Evolutionary conservation across 169 alveolate genomes (phyloP).

Genomic region (Eimeria sp.): DNA sequence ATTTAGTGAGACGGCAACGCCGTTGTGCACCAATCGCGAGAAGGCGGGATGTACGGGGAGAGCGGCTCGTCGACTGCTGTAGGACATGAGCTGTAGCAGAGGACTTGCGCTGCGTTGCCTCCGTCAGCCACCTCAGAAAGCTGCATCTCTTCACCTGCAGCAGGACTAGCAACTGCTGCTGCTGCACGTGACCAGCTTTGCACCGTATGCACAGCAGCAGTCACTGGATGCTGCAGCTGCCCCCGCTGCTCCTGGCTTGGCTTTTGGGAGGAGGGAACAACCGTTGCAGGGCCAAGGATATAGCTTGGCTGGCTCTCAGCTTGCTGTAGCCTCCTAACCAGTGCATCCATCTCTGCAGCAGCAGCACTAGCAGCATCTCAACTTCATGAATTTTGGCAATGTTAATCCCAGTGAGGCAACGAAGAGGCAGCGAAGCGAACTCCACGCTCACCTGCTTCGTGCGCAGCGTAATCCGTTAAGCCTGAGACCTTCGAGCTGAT

Average conservation of each 20-base stretch:
- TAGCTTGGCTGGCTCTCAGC: not conserved
- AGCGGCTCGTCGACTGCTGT: slow-evolving; percentile 36
- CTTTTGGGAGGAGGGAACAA: not conserved
- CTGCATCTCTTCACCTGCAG: not conserved
- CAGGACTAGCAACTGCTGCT: too few species aligned
- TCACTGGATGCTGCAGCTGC: not conserved
- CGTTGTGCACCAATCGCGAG: slow-evolving; percentile 12
- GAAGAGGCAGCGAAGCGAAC: not conserved
- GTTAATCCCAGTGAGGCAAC: not conserved
- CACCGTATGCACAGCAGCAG: not conserved
- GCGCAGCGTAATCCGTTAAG: slow-evolving; percentile 39
- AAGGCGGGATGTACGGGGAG: not conserved
- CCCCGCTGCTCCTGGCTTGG: not conserved
- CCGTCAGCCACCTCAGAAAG: not conserved
- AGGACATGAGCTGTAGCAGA: slow-evolving; percentile 37
- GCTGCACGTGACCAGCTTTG: too few species aligned
- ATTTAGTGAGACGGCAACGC: not conserved
- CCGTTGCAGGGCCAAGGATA: not conserved
- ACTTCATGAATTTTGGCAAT: not conserved
- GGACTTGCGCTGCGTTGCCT: not conserved
- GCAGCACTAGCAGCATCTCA: slow-evolving; percentile 8
- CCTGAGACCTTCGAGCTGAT: slow-evolving; percentile 18
- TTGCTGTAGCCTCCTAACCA: slow-evolving; percentile 7
- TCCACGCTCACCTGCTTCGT: slow-evolving; percentile 26
- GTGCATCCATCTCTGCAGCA: slow-evolving; percentile 49